Evolutionary conservation across 306 rosid species (phyloP).

Genomic region (Crotalaria pallida): DNA sequence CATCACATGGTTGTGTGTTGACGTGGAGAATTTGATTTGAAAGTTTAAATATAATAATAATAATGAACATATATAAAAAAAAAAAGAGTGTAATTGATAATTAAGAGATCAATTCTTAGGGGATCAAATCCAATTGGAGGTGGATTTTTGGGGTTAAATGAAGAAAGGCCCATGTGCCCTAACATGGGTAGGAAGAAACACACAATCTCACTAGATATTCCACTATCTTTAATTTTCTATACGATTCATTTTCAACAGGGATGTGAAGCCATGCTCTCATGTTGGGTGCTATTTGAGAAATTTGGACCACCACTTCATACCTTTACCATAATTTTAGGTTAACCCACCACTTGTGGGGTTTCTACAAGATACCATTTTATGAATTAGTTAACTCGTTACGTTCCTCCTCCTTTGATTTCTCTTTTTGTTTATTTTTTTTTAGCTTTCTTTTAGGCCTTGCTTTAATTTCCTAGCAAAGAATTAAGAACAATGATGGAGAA

Average conservation of each 20-base stretch:
- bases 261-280: constrained; percentile 17
- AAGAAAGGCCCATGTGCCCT: background rate
- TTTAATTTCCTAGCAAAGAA: background rate
- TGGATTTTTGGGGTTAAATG: background rate
- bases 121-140: background rate
- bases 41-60: background rate
- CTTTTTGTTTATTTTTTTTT: background rate
- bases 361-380: background rate
- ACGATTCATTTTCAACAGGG: background rate
- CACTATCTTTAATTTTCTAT: background rate
- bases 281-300: constrained; percentile 22
- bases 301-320: background rate
- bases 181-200: constrained; percentile 13
- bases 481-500: no score
- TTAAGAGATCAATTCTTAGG: background rate
- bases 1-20: background rate
- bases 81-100: background rate
- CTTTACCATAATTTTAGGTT: constrained; percentile 7
- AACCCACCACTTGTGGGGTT: background rate
- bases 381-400: background rate
- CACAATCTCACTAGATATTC: background rate
- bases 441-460: no score
- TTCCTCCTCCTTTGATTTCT: background rate
- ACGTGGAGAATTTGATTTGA: background rate
- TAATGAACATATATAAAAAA: background rate